Evolutionary conservation across 768 basidiomycete species (phyloP).

Genomic region (Kwoniella sp.): DNA sequence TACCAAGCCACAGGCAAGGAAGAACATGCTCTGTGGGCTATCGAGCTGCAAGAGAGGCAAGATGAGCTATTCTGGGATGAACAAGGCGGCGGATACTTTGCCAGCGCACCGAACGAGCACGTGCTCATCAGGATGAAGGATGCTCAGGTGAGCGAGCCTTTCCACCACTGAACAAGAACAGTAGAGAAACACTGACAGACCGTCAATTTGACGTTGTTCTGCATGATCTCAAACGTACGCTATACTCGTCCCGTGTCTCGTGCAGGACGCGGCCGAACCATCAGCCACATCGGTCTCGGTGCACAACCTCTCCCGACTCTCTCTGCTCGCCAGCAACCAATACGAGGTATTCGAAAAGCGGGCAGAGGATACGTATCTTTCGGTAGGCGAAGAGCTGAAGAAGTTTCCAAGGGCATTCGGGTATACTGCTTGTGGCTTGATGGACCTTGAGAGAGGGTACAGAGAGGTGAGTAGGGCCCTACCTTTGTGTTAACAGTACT

Average conservation of each 20-base stretch:
- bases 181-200: too few species aligned
- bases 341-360: constrained; percentile 37
- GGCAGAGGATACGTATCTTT: constrained; percentile 33
- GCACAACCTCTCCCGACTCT: constrained; percentile 40
- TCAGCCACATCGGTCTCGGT: constrained; percentile 41
- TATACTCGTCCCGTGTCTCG: background rate
- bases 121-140: constrained; percentile 59
- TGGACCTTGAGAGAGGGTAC: constrained; percentile 44
- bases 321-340: constrained; percentile 26
- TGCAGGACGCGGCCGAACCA: constrained; percentile 48
- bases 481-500: too few species aligned
- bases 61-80: constrained; percentile 59
- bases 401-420: constrained; percentile 44
- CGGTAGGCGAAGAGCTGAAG: constrained; percentile 40
- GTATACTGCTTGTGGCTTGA: constrained; percentile 34
- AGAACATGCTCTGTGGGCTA: constrained; percentile 54
- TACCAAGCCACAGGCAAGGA: constrained; percentile 58
- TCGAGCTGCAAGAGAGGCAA: constrained; percentile 57
- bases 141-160: constrained; percentile 46
- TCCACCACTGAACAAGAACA: too few species aligned
- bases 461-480: constrained; percentile 32
- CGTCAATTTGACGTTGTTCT: too few species aligned
- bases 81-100: constrained; percentile 59
- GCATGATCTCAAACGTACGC: too few species aligned
- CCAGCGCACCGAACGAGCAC: constrained; percentile 56